These are phyloP conservation scores for Ceratobasidium papillatum DNA, from an alignment of 1,284 basidiomycete species.

Conservation along the genomic window DNA sequence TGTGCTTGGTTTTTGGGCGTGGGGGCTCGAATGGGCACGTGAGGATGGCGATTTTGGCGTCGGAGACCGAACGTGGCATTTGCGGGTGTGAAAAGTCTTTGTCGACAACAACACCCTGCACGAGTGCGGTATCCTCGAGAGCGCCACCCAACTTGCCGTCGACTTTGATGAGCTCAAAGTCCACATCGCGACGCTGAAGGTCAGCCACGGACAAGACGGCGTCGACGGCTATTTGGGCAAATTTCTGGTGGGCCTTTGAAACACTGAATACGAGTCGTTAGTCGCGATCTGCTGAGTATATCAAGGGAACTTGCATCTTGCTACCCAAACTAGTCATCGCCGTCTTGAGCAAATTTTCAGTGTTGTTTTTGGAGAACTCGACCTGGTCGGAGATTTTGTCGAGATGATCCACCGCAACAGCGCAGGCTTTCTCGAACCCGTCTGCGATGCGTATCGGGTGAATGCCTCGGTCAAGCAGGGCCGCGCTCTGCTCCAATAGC, in stretches of 20 bases:
- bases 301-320: constrained; percentile 83
- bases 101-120: constrained; percentile 96
- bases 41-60: constrained; percentile 94
- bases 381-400: constrained; percentile 93
- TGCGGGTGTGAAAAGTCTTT: constrained; percentile 99
- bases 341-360: constrained; percentile 89
- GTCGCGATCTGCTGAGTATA: neutral
- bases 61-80: constrained; percentile 89
- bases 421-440: constrained; percentile 94
- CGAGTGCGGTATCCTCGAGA: constrained; percentile 91
- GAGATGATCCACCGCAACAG: constrained; percentile 88
- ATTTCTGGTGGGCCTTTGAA: constrained; percentile 94
- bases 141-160: constrained; percentile 98
- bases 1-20: constrained; percentile 99
- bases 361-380: constrained; percentile 83
- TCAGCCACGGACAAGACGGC: constrained; percentile 96
- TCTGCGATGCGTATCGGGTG: constrained; percentile 99
- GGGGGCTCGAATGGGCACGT: constrained; percentile 99
- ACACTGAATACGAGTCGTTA: constrained; percentile 65
- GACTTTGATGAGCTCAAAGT: constrained; percentile 99
- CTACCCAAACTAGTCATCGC: constrained; percentile 96
- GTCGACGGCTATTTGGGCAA: constrained; percentile 97
- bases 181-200: constrained; percentile 92
- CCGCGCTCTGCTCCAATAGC: constrained; percentile 88
- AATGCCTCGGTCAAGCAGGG: constrained; percentile 94